Evolutionary conservation across 2,329 filamentous ascomycete genomes (phyloP), one percentile per base, ranked within the genome.

Genomic region (Dothistroma septosporum): DNA sequence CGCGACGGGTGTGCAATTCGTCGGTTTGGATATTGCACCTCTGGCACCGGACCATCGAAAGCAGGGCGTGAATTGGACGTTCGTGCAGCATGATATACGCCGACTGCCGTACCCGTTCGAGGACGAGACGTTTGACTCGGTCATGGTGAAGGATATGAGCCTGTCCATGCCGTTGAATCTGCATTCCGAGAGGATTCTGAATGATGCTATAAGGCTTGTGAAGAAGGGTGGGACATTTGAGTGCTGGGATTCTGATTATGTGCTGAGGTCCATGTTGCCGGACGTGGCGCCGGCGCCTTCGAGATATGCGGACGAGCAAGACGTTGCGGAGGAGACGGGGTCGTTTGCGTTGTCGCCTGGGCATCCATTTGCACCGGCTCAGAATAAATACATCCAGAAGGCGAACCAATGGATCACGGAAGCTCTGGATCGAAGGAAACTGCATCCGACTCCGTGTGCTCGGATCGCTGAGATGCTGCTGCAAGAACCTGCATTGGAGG

Each of bases 241-340:
- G 73, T 82, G 95, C 16, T 97, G 92, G 92, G 92, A 96, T 66
- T 88, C 88, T 5, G 92, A 97, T 75, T 86, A 92, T 72, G 84
- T 88, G 12, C 85, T 96, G 65, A 88, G 92, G 67, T 92, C 92
- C 74, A 81, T 97, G 31, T 82, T 91, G 55, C 90, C 91, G 2
- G 90, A 94, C 72, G 85, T 89, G 1, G 86, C 87, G 2, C 83
- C 82, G 14, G 79, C 83, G 57, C 76, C 82, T 66, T 78, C 82
- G 24, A 79, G 79, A 61, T 82, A 85, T 19, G 81, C 85, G 44
- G 83, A 86, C 53, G 85, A 90, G 61, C 81, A 85, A 66, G 80
- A 85, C 49, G 81, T 83, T 37, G 89, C 88, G 0, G 81, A 87
- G 54, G 81, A 82, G 31, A 88, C 91, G 50, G 90, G 89, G 7